A percentile compares a stretch with the other conserved stretches of the same genome.
Evolutionary conservation across 202 grass and related monocot species (phyloP).

Genomic region (Miscanthus sacchariflorus): DNA sequence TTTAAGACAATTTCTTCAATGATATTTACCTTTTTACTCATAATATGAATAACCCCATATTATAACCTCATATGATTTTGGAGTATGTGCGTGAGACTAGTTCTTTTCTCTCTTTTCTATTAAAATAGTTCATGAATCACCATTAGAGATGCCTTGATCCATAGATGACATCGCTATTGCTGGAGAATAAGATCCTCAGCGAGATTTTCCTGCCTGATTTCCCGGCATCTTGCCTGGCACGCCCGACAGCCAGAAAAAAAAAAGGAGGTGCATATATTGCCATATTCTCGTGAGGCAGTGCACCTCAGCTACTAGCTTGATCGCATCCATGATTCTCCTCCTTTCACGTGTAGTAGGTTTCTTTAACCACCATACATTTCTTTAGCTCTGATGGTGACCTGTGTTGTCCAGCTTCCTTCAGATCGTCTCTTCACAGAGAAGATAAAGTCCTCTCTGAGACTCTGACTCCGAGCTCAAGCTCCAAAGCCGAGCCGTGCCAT

Average conservation of each 20-base stretch:
- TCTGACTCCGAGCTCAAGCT: neutral
- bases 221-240: slow-evolving; percentile 19
- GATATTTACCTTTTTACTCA: no score
- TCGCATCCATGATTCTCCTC: neutral
- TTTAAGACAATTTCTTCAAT: no score
- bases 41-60: no score
- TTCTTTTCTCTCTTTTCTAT: no score
- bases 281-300: slow-evolving; percentile 29
- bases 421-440: neutral
- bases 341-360: neutral
- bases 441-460: no score
- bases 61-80: no score
- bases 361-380: neutral
- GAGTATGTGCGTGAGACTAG: no score
- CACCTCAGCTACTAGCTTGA: neutral
- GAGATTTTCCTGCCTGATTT: slow-evolving; percentile 48
- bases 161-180: slow-evolving; percentile 16
- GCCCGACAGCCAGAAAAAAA: neutral
- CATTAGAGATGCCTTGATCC: no score
- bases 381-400: neutral
- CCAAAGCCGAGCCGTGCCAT: neutral
- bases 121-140: no score
- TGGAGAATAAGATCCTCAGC: slow-evolving; percentile 38
- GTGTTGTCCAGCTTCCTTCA: neutral
- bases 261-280: neutral